Base-by-base conservation (phyloP, 169 alveolate species). In the Plasmodium knowlesi region DNA sequence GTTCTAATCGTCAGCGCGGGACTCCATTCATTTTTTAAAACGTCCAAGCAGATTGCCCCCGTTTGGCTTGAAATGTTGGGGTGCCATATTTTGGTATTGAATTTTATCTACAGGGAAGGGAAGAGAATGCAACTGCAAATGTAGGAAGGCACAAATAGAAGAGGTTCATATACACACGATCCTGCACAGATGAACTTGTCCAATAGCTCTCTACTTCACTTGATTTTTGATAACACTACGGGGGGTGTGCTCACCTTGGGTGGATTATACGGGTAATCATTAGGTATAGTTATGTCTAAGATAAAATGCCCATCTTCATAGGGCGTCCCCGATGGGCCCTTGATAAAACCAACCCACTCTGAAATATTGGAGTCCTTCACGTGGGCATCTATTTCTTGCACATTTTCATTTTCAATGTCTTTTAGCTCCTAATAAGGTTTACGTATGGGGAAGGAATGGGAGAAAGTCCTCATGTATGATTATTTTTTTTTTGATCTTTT, bases 1-100 rank as follows among this genome's bases (percentile, higher is more conserved):
- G 99, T 98, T 61, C 99, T 96, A 39, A 98, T 97, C 5, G 99
- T 98, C 54, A 99, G 95, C 9, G 99, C 99, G n/a, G 99, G 99
- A 50, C 99, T 97, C 99, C 99, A 99, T 92, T 98, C 99, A 92
- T 97, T 96, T 93, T 98, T 97, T n/a, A 98, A 95, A 61, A 98
- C 98, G 94, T 98, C 99, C 84, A 99, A 95, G 93, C 99, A 98
- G 53, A 99, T 99, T 39, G 99, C 99, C 8, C 99, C 99, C 16
- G 98, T 97, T 94, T 98, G 98, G 82, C 99, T 97, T 83, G 99
- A 97, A 74, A 99, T 97, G 83, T 99, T 99, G 6, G 99, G 99
- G 94, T 99, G 99, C 99, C 99, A 99, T 34, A 98, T 98, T 96
- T 98, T 98, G 37, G 99, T 99, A 61, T 95, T 98, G 76, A 98